Percentiles rank a stretch among this genome's conserved stretches.
phyloP scores from a whole-genome alignment of 2,329 filamentous ascomycete species.

The Aspergillus intermedius region DNA sequence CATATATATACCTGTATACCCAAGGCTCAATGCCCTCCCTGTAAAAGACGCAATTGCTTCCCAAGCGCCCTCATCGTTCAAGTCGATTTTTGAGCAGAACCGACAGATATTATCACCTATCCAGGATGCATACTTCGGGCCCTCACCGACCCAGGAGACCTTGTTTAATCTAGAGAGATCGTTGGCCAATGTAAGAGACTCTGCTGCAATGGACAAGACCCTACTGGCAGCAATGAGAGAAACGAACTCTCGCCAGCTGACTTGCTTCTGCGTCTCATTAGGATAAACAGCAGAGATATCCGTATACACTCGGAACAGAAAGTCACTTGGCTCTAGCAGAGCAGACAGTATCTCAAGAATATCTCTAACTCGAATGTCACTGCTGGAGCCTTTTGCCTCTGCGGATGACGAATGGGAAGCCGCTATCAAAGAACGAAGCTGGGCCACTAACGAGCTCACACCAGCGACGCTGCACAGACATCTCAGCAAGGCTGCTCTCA shows the following conservation, averaged over 20 bases:
- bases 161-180: conserved; percentile 18
- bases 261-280: conserved; percentile 40
- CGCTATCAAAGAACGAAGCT: conserved; percentile 55
- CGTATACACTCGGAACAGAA: conserved; percentile 40
- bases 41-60: conserved; percentile 40
- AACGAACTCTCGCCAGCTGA: conserved; percentile 60
- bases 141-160: conserved; percentile 57
- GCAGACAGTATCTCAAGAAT: conserved; percentile 30
- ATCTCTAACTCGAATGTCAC: conserved; percentile 28
- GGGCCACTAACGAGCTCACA: conserved; percentile 67
- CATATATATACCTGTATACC: conserved; percentile 57
- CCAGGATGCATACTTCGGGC: conserved; percentile 63
- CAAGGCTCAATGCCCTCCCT: conserved; percentile 60
- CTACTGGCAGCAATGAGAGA: conserved; percentile 55
- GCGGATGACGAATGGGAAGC: conserved; percentile 17
- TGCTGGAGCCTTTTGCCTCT: conserved; percentile 28
- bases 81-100: conserved; percentile 39
- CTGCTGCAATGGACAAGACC: conserved; percentile 52
- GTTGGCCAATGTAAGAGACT: conserved; percentile 42
- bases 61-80: conserved; percentile 23
- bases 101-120: conserved; percentile 57
- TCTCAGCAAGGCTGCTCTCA: conserved; percentile 46
- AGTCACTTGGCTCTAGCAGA: conserved; percentile 40
- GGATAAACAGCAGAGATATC: conserved; percentile 37
- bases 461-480: conserved; percentile 70